A percentile compares a stretch with the other conserved stretches of the same genome.
Conservation (phyloP, 352 stramenopile genomes). For the Phytophthora sp. region DNA sequence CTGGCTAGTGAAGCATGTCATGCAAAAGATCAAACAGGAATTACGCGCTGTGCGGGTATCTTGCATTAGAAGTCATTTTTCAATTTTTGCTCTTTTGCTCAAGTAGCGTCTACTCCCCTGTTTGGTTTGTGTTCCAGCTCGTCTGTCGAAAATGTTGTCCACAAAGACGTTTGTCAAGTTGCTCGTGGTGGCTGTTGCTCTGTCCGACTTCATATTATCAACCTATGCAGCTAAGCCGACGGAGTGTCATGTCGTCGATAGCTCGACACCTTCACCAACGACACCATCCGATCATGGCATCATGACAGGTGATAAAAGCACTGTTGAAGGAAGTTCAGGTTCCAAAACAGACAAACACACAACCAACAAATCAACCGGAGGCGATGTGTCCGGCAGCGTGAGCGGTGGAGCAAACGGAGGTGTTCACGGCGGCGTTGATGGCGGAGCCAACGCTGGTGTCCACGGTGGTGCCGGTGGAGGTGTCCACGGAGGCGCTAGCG, state of each 20-base stretch:
- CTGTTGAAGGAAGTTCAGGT: not conserved
- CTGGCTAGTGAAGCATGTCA: no score
- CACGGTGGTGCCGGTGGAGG: not conserved
- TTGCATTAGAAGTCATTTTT: slow-evolving; percentile 16
- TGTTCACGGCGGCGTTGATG: no score
- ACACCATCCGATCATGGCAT: not conserved
- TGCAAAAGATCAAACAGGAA: no score
- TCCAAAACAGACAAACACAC: slow-evolving; percentile 4
- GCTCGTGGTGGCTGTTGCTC: slow-evolving; percentile 2
- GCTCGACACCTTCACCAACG: not conserved
- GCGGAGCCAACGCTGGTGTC: not conserved
- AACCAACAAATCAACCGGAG: not conserved
- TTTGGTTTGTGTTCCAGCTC: not conserved
- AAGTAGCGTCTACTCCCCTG: not conserved
- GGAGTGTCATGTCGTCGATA: slow-evolving; percentile 4
- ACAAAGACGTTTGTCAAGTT: slow-evolving; percentile 16
- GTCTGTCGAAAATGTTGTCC: slow-evolving; percentile 10
- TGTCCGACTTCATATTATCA: slow-evolving; percentile 1
- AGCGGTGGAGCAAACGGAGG: not conserved
- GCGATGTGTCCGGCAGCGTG: not conserved
- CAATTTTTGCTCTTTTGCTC: slow-evolving; percentile 19
- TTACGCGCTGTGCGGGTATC: no score
- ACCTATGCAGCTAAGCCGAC: not conserved
- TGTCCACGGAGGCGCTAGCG: not conserved
- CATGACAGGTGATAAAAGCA: not conserved